Evolutionary conservation across 306 rosid species (phyloP).

Genomic region (Cicer judaicum): DNA sequence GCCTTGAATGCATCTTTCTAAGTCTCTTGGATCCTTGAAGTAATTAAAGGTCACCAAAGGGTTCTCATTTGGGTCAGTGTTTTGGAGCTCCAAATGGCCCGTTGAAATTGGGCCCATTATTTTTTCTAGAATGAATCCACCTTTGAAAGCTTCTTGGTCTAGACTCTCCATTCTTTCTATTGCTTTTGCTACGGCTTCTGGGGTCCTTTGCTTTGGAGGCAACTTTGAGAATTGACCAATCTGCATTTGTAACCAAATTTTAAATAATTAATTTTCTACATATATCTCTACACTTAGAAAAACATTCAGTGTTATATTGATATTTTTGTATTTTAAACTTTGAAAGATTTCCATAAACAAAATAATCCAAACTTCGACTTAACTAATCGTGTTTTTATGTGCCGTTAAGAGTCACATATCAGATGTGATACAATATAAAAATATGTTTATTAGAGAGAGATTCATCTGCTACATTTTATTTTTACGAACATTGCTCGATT

Average conservation of each 20-base stretch:
- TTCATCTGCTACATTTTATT: too few species aligned
- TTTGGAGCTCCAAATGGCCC: slow-evolving; percentile 68
- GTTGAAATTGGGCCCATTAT: slow-evolving; percentile 68
- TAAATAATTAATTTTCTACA: background rate
- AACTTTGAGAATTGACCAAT: slow-evolving; percentile 46
- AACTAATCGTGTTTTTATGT: too few species aligned
- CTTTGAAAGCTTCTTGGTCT: slow-evolving; percentile 55
- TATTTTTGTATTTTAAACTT: too few species aligned
- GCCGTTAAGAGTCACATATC: too few species aligned
- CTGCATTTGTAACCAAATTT: slow-evolving; percentile 23
- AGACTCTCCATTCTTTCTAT: slow-evolving; percentile 47
- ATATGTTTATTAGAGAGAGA: too few species aligned
- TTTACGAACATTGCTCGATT: too few species aligned
- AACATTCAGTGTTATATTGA: too few species aligned
- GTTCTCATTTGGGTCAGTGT: slow-evolving; percentile 63
- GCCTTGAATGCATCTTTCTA: slow-evolving; percentile 70
- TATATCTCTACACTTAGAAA: background rate
- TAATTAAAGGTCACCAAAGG: slow-evolving; percentile 78
- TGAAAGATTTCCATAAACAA: too few species aligned
- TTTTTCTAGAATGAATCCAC: slow-evolving; percentile 78
- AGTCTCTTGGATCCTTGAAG: slow-evolving; percentile 65
- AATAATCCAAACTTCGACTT: too few species aligned
- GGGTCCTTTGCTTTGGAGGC: slow-evolving; percentile 54
- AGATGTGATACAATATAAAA: too few species aligned
- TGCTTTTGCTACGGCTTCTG: slow-evolving; percentile 66